phyloP scores from a whole-genome alignment of 805 yeast species.

The Candida piceae region DNA sequence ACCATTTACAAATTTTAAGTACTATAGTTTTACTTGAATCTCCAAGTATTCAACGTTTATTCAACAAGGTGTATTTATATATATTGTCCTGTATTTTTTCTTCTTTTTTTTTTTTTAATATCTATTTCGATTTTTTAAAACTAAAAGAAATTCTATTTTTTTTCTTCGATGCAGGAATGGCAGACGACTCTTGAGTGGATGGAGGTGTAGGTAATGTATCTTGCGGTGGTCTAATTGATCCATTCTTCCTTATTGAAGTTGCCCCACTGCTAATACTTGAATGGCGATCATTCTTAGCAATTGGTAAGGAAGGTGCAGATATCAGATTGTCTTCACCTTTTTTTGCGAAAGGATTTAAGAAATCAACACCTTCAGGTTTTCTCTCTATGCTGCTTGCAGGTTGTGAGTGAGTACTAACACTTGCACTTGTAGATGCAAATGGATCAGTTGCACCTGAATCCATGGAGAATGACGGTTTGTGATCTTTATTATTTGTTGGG shows the following conservation, averaged over 20 bases:
- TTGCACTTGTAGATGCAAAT: too few relatives aligned
- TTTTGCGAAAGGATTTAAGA: background rate
- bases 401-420: too few relatives aligned
- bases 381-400: too few relatives aligned
- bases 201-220: background rate
- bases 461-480: too few relatives aligned
- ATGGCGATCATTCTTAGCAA: background rate
- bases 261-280: background rate
- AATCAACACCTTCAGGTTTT: background rate
- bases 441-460: too few relatives aligned
- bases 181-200: background rate
- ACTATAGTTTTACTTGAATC: too few relatives aligned
- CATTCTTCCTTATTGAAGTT: background rate
- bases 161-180: slow-evolving; percentile 6
- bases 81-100: too few relatives aligned
- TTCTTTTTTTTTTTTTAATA: too few relatives aligned
- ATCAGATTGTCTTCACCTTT: background rate
- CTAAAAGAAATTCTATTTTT: slow-evolving; percentile 17
- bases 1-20: too few relatives aligned
- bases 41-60: too few relatives aligned
- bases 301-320: background rate
- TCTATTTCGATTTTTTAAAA: slow-evolving; percentile 12
- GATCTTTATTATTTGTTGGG: too few relatives aligned
- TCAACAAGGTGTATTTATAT: too few relatives aligned
- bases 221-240: background rate